These are phyloP conservation scores for Gossypium thurberi DNA, from an alignment of 345 rosid species.

Conservation along the genomic window DNA sequence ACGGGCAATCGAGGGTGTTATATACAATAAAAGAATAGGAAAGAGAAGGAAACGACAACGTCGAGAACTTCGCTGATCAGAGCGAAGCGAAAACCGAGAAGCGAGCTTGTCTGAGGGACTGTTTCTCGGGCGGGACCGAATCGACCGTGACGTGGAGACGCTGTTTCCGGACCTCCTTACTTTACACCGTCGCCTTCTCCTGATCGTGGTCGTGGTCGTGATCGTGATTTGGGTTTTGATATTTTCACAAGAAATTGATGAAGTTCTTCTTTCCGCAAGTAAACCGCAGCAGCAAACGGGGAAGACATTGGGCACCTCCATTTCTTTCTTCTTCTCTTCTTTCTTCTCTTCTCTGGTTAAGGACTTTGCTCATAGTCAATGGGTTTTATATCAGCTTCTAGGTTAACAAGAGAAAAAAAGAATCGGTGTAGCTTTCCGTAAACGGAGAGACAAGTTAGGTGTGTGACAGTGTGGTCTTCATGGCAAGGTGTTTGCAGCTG, in stretches of 20 bases:
- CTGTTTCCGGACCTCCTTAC: not conserved
- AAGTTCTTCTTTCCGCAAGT: not conserved
- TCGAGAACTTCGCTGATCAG: not conserved
- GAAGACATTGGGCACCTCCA: too few relatives aligned
- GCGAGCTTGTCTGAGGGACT: not conserved
- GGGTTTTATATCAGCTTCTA: too few relatives aligned
- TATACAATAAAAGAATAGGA: conserved; percentile 69
- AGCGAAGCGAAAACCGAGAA: not conserved
- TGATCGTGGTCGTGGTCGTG: not conserved
- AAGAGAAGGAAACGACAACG: conserved; percentile 29
- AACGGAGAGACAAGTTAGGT: too few relatives aligned
- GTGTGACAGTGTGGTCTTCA: too few relatives aligned
- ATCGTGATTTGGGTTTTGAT: not conserved
- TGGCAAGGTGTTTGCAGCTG: too few relatives aligned
- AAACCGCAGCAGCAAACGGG: too few relatives aligned
- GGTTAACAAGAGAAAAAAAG: too few relatives aligned
- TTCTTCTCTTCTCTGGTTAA: too few relatives aligned
- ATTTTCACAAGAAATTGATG: not conserved
- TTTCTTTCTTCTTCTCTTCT: too few relatives aligned
- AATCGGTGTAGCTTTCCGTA: too few relatives aligned
- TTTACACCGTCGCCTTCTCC: not conserved
- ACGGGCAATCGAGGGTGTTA: conserved; percentile 51
- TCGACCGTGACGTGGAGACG: not conserved
- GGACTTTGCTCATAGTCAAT: too few relatives aligned
- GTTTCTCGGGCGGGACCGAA: not conserved